Evolutionary conservation across 441 rosid genomes (phyloP).

Genomic region (Adansonia rubrostipa): DNA sequence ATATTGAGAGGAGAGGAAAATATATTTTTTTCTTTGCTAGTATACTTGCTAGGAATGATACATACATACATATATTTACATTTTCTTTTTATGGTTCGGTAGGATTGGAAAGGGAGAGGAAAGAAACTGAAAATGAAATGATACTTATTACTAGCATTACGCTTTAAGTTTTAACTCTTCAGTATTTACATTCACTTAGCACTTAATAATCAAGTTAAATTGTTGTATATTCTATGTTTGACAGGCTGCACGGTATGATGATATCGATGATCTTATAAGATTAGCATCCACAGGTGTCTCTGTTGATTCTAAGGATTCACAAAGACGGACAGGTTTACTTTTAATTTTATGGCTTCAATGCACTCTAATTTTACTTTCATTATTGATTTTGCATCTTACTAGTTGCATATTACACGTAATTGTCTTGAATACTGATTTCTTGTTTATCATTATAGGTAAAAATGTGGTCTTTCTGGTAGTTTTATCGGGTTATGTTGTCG

Average conservation of each 20-base stretch:
- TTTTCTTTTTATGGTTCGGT: not conserved
- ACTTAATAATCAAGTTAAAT: constrained; percentile 1
- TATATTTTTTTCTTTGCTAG: not conserved
- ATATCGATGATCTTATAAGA: constrained; percentile 66
- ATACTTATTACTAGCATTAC: not conserved
- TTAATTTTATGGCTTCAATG: not conserved
- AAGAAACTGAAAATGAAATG: not conserved
- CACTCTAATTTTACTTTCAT: not conserved
- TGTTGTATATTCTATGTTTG: constrained; percentile 8
- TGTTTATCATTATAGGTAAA: not conserved
- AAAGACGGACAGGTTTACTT: constrained; percentile 71
- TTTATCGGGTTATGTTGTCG: not conserved
- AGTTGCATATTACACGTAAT: not conserved
- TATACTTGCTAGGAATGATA: not conserved
- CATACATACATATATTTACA: not conserved
- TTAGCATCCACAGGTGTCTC: constrained; percentile 64
- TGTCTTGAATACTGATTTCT: not conserved
- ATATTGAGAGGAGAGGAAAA: not conserved
- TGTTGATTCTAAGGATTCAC: constrained; percentile 76
- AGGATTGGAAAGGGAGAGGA: not conserved
- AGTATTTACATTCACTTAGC: not conserved
- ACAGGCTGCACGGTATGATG: constrained; percentile 88
- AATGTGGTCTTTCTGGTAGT: not conserved
- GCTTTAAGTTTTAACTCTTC: not conserved
- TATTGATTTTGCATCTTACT: not conserved